Percentiles rank a stretch among this genome's conserved stretches.
Conservation (phyloP, 306 rosid species). For the Gastrolobium bilobum region DNA sequence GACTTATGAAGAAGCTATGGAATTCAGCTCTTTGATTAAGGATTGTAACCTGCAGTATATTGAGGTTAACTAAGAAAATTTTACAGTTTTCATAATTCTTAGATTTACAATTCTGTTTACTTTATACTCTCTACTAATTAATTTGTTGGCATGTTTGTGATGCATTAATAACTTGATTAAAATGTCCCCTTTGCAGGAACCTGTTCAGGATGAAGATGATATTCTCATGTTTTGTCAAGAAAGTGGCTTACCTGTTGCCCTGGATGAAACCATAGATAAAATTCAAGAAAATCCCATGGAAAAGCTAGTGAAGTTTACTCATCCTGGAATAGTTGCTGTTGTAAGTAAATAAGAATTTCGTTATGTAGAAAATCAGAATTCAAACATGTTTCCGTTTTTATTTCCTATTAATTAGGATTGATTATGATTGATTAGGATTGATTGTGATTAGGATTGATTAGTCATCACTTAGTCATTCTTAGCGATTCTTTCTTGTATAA, state of each 20-base stretch:
- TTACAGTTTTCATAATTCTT: slow-evolving; percentile 20
- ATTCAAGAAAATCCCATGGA: slow-evolving; percentile 72
- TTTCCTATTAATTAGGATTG: too few relatives aligned
- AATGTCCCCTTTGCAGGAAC: slow-evolving; percentile 73
- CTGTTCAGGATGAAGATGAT: slow-evolving; percentile 80
- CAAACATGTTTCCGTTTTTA: too few relatives aligned
- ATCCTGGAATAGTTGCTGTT: slow-evolving; percentile 87
- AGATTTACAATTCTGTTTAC: slow-evolving; percentile 1
- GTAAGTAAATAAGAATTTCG: slow-evolving; percentile 64
- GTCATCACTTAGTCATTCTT: too few relatives aligned
- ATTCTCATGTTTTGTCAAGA: slow-evolving; percentile 86
- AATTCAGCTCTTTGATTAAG: slow-evolving; percentile 79
- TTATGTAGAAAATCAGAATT: neutral
- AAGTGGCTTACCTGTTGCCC: slow-evolving; percentile 87
- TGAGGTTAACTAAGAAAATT: slow-evolving; percentile 66
- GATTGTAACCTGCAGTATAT: slow-evolving; percentile 86
- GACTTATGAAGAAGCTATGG: slow-evolving; percentile 89
- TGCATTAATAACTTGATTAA: slow-evolving; percentile 37
- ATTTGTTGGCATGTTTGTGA: slow-evolving; percentile 18
- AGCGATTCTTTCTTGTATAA: too few relatives aligned
- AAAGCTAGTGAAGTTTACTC: slow-evolving; percentile 74
- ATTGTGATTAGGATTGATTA: too few relatives aligned
- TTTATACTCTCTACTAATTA: neutral
- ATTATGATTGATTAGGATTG: too few relatives aligned
- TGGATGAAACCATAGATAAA: slow-evolving; percentile 85